A percentile compares a stretch with the other conserved stretches of the same genome.
Conservation (phyloP, 1,284 basidiomycete genomes). For the Microbotryum silenes-acaulis region DNA sequence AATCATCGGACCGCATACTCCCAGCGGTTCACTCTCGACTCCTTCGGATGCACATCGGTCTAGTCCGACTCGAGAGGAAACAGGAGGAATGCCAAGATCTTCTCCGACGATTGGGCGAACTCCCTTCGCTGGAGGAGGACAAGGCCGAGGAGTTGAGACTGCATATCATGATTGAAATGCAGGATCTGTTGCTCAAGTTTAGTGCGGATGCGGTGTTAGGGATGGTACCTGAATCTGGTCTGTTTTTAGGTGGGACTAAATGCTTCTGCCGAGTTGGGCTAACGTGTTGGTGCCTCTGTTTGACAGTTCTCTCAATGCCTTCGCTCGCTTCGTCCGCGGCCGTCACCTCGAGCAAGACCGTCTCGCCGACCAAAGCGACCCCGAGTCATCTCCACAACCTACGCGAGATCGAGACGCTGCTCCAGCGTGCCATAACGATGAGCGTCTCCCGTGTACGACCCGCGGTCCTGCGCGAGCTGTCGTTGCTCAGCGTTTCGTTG, state of each 20-base stretch:
- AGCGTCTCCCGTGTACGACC: slow-evolving; percentile 20
- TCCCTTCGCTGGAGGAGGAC: slow-evolving; percentile 44
- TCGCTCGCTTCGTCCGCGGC: slow-evolving; percentile 10
- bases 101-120: slow-evolving; percentile 10
- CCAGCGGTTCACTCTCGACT: slow-evolving; percentile 60
- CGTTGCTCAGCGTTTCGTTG: slow-evolving; percentile 49
- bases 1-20: slow-evolving; percentile 52
- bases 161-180: slow-evolving; percentile 41
- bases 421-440: slow-evolving; percentile 16
- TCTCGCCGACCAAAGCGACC: slow-evolving; percentile 12
- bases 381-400: slow-evolving; percentile 20
- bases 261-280: slow-evolving; percentile 51
- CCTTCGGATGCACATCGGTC: slow-evolving; percentile 53
- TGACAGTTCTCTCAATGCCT: slow-evolving; percentile 29
- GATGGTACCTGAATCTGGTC: slow-evolving; percentile 39
- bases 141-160: slow-evolving; percentile 53
- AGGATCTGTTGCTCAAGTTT: slow-evolving; percentile 34
- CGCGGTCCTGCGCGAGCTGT: slow-evolving; percentile 20
- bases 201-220: slow-evolving; percentile 38
- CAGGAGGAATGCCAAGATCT: background rate
- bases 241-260: background rate
- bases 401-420: slow-evolving; percentile 24
- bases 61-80: slow-evolving; percentile 9
- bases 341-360: slow-evolving; percentile 10
- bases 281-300: background rate